Percentiles rank a stretch among this genome's conserved stretches.
phyloP scores from a whole-genome alignment of 176 grass and related monocot genomes.

The Olyra latifolia region DNA sequence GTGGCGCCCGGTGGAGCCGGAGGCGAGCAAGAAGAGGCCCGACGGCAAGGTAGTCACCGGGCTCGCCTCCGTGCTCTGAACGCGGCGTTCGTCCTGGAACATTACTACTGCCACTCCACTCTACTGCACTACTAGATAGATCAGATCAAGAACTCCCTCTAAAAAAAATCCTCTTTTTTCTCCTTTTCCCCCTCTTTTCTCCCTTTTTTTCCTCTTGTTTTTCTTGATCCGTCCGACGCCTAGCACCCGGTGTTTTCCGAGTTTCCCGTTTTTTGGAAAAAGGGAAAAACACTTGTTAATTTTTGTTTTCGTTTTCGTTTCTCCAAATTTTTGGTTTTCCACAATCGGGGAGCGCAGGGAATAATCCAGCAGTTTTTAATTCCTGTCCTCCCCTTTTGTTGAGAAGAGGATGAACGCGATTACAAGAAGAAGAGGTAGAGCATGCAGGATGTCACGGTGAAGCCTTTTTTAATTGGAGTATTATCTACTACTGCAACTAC shows the following conservation, averaged over 20 bases:
- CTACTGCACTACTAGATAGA: background rate
- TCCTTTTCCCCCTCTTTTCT: background rate
- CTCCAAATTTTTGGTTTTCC: constrained; percentile 13
- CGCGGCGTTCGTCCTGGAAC: background rate
- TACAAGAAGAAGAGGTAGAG: background rate
- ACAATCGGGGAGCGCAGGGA: constrained; percentile 20
- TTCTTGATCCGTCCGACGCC: constrained; percentile 33
- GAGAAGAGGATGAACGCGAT: background rate
- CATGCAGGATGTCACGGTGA: background rate
- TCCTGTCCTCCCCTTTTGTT: constrained; percentile 15
- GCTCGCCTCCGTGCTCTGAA: constrained; percentile 56
- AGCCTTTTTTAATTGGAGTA: background rate
- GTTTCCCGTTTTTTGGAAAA: constrained; percentile 36
- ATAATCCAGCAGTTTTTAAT: constrained; percentile 21
- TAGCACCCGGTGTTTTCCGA: constrained; percentile 34
- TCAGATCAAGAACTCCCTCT: background rate
- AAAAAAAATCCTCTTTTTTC: background rate
- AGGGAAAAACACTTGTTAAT: background rate
- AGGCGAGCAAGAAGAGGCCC: constrained; percentile 6
- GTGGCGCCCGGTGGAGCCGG: constrained; percentile 6
- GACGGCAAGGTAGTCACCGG: constrained; percentile 46
- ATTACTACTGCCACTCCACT: background rate
- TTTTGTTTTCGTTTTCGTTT: background rate
- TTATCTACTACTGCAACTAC: too few relatives aligned
- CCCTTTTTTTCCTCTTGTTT: background rate